Conservation (phyloP, 257 asterid species). For the Penstemon newberryi region DNA sequence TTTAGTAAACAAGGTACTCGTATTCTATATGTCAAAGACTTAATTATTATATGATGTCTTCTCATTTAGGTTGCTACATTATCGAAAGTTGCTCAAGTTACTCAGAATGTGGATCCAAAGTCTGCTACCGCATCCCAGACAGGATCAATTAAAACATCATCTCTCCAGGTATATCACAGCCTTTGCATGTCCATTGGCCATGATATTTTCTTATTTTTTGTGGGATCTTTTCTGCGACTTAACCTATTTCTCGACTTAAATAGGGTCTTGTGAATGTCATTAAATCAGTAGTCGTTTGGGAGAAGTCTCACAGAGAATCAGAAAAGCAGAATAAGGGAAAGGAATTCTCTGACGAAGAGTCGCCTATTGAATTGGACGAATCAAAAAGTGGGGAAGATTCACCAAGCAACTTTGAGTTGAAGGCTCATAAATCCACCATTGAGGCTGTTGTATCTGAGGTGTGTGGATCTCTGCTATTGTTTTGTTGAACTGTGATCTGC, state of each 20-base stretch:
- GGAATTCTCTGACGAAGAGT: constrained; percentile 54
- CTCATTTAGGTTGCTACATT: constrained; percentile 64
- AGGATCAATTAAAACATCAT: constrained; percentile 77
- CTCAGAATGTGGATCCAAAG: constrained; percentile 74
- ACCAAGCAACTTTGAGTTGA: constrained; percentile 79
- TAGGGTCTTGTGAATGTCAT: constrained; percentile 87
- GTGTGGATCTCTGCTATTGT: constrained; percentile 29
- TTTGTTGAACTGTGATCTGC: constrained; percentile 30
- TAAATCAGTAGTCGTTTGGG: constrained; percentile 88
- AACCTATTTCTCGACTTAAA: constrained; percentile 30
- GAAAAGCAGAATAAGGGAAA: constrained; percentile 51
- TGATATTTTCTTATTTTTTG: constrained; percentile 14
- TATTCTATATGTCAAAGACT: constrained; percentile 17
- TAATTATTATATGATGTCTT: constrained; percentile 34
- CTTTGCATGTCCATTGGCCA: constrained; percentile 22
- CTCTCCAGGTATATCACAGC: constrained; percentile 72
- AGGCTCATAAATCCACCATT: constrained; percentile 93
- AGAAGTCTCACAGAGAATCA: constrained; percentile 66
- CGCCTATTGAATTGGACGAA: constrained; percentile 55
- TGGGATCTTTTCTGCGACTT: constrained; percentile 15
- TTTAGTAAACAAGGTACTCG: constrained; percentile 21
- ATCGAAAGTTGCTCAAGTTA: constrained; percentile 94
- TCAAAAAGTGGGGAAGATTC: constrained; percentile 65
- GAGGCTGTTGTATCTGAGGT: constrained; percentile 98
- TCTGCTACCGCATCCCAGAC: constrained; percentile 75